A percentile compares a stretch with the other conserved stretches of the same genome.
Conservation (phyloP, 75 land plant genomes). For the Picea sitchensis region DNA sequence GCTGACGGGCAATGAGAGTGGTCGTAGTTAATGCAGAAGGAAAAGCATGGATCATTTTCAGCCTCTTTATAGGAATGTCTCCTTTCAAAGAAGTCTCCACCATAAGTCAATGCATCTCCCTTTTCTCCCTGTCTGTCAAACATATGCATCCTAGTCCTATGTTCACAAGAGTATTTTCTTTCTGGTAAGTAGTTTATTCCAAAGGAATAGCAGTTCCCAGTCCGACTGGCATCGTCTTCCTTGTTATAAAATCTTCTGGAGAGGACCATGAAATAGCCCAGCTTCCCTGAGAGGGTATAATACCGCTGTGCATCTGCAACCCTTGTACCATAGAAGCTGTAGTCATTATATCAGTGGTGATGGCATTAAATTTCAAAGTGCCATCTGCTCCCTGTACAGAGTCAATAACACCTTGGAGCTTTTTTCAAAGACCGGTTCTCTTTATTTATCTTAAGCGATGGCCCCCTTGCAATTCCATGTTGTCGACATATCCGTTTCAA, state of each 20-base stretch:
- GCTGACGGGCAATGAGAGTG: neutral
- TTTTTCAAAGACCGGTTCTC: constrained; percentile 36
- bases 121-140: neutral
- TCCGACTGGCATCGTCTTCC: neutral
- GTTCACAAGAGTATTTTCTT: neutral
- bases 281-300: neutral
- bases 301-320: neutral
- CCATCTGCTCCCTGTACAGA: constrained; percentile 55
- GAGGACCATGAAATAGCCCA: neutral
- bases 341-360: constrained; percentile 21
- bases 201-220: neutral
- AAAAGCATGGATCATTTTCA: too few relatives aligned
- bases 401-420: constrained; percentile 47
- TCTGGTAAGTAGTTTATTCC: neutral
- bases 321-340: constrained; percentile 24
- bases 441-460: constrained; percentile 55
- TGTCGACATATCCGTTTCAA: constrained; percentile 52
- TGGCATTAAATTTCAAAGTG: constrained; percentile 19
- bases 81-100: neutral
- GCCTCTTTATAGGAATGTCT: neutral
- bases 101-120: neutral
- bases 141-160: neutral
- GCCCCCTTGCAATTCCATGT: constrained; percentile 61
- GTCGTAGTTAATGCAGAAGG: neutral
- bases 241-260: constrained; percentile 10